phyloP scores from a whole-genome alignment of 116 monocot genomes.

The Iris pallida region DNA sequence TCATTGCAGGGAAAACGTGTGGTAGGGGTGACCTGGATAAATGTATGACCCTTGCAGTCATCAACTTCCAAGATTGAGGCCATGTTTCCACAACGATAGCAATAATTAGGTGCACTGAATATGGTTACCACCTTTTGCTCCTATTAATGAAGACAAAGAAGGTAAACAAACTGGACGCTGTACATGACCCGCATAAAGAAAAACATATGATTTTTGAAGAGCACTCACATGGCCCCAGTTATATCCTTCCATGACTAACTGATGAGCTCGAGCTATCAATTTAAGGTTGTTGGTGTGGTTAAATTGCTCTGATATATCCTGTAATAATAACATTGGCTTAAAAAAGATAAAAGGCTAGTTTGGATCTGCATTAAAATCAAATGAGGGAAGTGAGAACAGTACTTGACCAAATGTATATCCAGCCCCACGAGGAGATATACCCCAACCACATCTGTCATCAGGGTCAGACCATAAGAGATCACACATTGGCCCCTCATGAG shows the following conservation, averaged over 20 bases:
- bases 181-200: not conserved
- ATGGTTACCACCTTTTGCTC: constrained; percentile 93
- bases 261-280: constrained; percentile 68
- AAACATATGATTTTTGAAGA: not conserved
- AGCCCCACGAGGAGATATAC: constrained; percentile 86
- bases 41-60: constrained; percentile 75
- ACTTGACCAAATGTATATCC: constrained; percentile 92
- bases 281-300: constrained; percentile 76
- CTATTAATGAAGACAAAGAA: constrained; percentile 20
- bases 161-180: not conserved
- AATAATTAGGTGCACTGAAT: constrained; percentile 86
- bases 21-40: constrained; percentile 60
- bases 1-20: not conserved
- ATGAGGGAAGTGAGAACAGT: not conserved
- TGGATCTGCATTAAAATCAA: not conserved
- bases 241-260: constrained; percentile 82
- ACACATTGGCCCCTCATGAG: constrained; percentile 92
- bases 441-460: constrained; percentile 88
- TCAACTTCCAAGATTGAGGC: constrained; percentile 91
- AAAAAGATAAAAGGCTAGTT: not conserved
- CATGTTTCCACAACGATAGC: constrained; percentile 88
- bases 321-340: not conserved
- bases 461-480: constrained; percentile 92
- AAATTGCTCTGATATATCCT: constrained; percentile 92
- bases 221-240: constrained; percentile 74